Base-by-base conservation (phyloP, 106 monocot genomes). In the Platanthera zijinensis region DNA sequence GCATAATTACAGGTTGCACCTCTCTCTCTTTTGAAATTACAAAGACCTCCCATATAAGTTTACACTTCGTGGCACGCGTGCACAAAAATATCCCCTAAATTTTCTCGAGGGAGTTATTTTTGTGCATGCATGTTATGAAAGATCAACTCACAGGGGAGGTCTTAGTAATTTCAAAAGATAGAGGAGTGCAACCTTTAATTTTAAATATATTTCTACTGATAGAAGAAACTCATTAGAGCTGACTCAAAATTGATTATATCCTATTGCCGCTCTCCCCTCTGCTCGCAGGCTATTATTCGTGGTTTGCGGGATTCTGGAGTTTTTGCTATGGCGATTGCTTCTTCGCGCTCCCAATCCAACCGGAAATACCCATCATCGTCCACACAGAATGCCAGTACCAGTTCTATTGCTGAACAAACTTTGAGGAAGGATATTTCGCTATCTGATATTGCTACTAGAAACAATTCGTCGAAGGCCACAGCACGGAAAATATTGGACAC, bases 281-380 rank as follows among this genome's bases (percentile, higher is more conserved):
- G 11, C 62, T 63, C 75, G n/a, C 80, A 94, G 94, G 72, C 84
- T 28, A 91, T 94, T 50, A 84, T 94, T 75, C 81, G 87, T 68
- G 85, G 85, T 75, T 76, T 94, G 74, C 83, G 85, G 74, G 94
- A 94, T 39, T 89, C 94, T 0, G 89, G 89, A 67, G 78, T 89
- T 21, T 94, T 90, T 72, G 78, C 78, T 21, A 71, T 82, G 0
- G 82, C 82, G 51, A 83, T 94, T 59, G 78, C 87, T 68, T 81
- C 86, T 71, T 83, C 89, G 51, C 77, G 73, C 30, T 66, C 75
- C 14, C 81, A 19, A n/a, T 75, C 84, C 18, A 77, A 75, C 75
- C 71, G 70, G 72, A 83, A 81, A 53, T 71, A 39, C 39, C 2
- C 45, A 11, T 48, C 69, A 22, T 72, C 83, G 10, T 69, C 79